Conservation (phyloP, 225 moss, liverwort and hornwort genomes). For the Bryoerythrophyllum caledonicum region DNA sequence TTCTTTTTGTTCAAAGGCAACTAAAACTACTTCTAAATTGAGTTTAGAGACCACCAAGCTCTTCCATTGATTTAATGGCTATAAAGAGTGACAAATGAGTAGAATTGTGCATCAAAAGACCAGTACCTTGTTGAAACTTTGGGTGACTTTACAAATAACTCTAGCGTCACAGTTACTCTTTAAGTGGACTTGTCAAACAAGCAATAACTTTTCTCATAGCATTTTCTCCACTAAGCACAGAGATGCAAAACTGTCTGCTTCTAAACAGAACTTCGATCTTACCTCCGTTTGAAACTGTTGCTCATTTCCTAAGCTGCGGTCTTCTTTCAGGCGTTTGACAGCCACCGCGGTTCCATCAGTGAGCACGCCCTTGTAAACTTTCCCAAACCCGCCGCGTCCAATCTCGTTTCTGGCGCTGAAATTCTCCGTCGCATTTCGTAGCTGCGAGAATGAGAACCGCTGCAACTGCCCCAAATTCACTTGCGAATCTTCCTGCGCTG, state of each 20-base stretch:
- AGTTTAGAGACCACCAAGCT: too few relatives aligned
- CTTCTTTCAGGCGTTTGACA: slow-evolving; percentile 88
- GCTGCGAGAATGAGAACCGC: slow-evolving; percentile 72
- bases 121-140: too few relatives aligned
- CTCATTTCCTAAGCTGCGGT: slow-evolving; percentile 77
- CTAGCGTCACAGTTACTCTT: background rate
- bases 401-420: slow-evolving; percentile 75
- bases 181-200: slow-evolving; percentile 1
- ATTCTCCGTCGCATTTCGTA: slow-evolving; percentile 83
- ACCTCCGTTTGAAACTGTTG: slow-evolving; percentile 89
- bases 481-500: slow-evolving; percentile 89
- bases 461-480: slow-evolving; percentile 80
- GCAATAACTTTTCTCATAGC: background rate
- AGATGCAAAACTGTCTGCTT: background rate
- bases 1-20: too few relatives aligned
- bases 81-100: too few relatives aligned
- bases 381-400: slow-evolving; percentile 89
- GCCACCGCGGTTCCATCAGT: slow-evolving; percentile 77
- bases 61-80: too few relatives aligned
- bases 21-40: too few relatives aligned
- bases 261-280: background rate
- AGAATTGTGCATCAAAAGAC: too few relatives aligned
- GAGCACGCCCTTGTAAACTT: slow-evolving; percentile 81
- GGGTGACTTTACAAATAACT: too few relatives aligned
- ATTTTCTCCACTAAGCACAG: background rate